Evolutionary conservation across 2,329 filamentous ascomycete species (phyloP), one percentile per base, ranked within the genome.

Genomic region (Sphaceloma murrayae): DNA sequence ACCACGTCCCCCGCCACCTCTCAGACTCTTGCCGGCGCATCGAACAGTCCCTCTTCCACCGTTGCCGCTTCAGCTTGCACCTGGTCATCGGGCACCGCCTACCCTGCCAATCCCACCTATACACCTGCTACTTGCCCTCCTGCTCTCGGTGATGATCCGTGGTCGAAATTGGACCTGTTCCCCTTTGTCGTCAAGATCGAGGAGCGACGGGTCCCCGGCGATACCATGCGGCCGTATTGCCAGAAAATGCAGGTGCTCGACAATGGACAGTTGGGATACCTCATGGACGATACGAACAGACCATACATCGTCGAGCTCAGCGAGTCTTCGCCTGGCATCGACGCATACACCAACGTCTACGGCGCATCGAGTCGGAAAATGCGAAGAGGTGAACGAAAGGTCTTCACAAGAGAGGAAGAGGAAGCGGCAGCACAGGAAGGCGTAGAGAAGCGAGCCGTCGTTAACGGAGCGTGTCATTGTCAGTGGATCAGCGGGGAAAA

Each of bases 151-250:
- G 50, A 51, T 34, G 36, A 26, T 52, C 56, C 46, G 53, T 58
- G 47, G 40, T 22, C 32, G 13, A n/a, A 29, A n/a, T 34, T 48
- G 7, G 19, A 34, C 6, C 18, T 54, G 38, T 57, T 56, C 21
- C 76, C 78, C 1, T 76, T 73, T 40, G 67, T 75, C 18, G 67
- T 82, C 53, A 82, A 82, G 59, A 68, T 83, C 34, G 75, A 80
- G 57, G 78, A 83, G 59, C 74, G 77, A 42, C 72, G 79, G 17
- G 56, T 73, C 13, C 61, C 66, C 5, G 47, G 49, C 10, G 62
- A 66, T 32, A 61, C 65, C 4, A 57, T 65, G 6, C 54, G 66
- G 40, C 73, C 78, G 1, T 82, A 80, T 57, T 83, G 79, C 54
- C 69, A 80, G 53, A 73, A 80, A 55, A 80, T 80, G 69, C 65